These are phyloP conservation scores for Naganishia sp. DNA, from an alignment of 1,284 basidiomycete species.

Conservation along the genomic window DNA sequence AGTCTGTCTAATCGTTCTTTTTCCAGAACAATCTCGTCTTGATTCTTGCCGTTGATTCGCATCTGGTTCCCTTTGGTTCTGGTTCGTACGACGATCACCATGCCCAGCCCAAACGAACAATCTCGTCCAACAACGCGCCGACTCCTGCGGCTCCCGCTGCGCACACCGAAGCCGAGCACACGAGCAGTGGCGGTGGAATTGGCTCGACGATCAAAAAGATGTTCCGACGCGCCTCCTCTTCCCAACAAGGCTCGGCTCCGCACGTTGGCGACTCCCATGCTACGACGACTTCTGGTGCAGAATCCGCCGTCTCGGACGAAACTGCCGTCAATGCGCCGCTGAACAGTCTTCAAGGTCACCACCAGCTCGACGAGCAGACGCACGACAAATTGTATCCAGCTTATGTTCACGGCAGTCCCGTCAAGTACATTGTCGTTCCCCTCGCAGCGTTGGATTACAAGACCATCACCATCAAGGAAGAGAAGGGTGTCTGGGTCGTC, in stretches of 20 bases:
- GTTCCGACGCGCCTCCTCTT: constrained; percentile 18
- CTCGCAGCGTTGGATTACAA: constrained; percentile 19
- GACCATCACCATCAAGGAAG: constrained; percentile 14
- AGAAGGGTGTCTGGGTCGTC: constrained; percentile 15
- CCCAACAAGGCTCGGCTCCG: constrained; percentile 7
- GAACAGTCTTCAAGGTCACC: constrained; percentile 21
- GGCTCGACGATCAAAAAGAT: constrained; percentile 26
- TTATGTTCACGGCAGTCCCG: constrained; percentile 13
- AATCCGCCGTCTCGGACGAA: constrained; percentile 15
- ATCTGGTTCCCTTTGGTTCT: constrained; percentile 10
- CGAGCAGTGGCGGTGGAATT: constrained; percentile 9
- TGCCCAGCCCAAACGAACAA: not conserved
- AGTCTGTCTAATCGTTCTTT: not conserved
- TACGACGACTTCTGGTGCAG: constrained; percentile 7
- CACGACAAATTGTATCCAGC: constrained; percentile 24
- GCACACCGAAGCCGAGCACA: constrained; percentile 1
- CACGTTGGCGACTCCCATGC: constrained; percentile 1
- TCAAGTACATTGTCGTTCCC: constrained; percentile 27
- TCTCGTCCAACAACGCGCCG: not conserved
- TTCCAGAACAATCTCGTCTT: constrained; percentile 20
- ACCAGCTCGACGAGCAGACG: constrained; percentile 11
- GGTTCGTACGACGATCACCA: not conserved
- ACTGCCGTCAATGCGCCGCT: constrained; percentile 25
- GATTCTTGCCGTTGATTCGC: constrained; percentile 12
- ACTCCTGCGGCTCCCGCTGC: constrained; percentile 1